A percentile compares a stretch with the other conserved stretches of the same genome.
Evolutionary conservation across 345 rosid species (phyloP).

Genomic region (Syzygium aqueum): DNA sequence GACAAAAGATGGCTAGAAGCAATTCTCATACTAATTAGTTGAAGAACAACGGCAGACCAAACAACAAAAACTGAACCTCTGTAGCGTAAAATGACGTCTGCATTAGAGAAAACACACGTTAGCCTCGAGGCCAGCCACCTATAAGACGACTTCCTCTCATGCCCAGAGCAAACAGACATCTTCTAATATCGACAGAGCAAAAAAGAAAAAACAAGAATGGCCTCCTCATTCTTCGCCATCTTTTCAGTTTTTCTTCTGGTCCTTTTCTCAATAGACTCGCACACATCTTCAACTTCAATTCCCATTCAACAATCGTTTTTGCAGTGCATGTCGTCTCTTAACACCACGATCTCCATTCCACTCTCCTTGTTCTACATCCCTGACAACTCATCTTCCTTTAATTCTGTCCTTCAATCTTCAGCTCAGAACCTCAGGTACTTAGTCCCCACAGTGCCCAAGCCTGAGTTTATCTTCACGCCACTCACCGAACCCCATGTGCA

Average conservation of each 20-base stretch:
- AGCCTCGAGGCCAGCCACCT: not conserved
- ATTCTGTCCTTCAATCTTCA: not conserved
- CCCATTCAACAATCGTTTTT: conserved; percentile 2
- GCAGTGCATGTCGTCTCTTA: conserved; percentile 1
- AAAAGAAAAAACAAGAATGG: not conserved
- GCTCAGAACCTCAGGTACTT: conserved; percentile 4
- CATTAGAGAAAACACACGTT: not conserved
- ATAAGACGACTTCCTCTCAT: not conserved
- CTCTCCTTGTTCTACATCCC: conserved; percentile 6
- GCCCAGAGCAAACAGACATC: not conserved
- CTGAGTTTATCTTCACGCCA: conserved; percentile 11
- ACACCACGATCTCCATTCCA: conserved; percentile 6
- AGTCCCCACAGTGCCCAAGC: conserved; percentile 5
- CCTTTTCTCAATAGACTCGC: not conserved
- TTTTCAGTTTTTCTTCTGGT: not conserved
- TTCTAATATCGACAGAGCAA: not conserved
- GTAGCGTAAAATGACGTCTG: not conserved
- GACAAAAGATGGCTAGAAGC: not conserved
- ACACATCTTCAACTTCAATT: not conserved
- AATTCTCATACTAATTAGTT: not conserved
- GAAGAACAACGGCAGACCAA: not conserved
- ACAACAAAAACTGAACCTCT: not conserved
- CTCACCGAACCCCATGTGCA: conserved; percentile 6
- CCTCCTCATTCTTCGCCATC: not conserved
- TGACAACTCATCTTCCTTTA: not conserved